Percentiles rank a stretch among this genome's conserved stretches.
Evolutionary conservation across 192 early-diverging fungal genomes (phyloP).

Genomic region (Chytriomyces sp.): DNA sequence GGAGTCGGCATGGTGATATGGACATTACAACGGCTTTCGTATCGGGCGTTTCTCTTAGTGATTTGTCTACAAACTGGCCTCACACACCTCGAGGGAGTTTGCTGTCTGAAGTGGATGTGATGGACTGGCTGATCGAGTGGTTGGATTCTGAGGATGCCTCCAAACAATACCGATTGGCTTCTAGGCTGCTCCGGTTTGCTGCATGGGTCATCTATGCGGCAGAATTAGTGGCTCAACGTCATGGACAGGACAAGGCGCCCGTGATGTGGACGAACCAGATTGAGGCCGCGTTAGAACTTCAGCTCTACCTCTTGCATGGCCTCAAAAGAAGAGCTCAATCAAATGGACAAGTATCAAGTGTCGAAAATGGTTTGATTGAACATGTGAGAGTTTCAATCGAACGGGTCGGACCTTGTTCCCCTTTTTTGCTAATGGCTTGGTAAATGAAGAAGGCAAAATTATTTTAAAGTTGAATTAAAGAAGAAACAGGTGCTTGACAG

Average conservation of each 20-base stretch:
- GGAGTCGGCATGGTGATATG: not conserved
- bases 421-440: not conserved
- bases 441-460: too few relatives aligned
- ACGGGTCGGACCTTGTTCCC: not conserved
- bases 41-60: not conserved
- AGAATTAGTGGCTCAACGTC: not conserved
- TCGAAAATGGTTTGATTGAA: not conserved
- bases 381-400: not conserved
- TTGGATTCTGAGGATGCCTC: not conserved
- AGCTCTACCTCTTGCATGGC: conserved; percentile 21
- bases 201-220: conserved; percentile 11
- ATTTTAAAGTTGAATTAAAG: too few relatives aligned
- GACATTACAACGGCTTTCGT: too few relatives aligned
- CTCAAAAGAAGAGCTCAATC: too few relatives aligned
- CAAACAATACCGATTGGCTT: not conserved
- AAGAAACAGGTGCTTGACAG: too few relatives aligned
- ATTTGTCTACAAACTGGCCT: not conserved
- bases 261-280: conserved; percentile 14
- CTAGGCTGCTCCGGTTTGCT: not conserved
- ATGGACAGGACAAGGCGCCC: not conserved
- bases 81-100: not conserved
- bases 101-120: conserved; percentile 16
- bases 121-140: conserved; percentile 6
- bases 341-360: too few relatives aligned
- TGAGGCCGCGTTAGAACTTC: conserved; percentile 14